These are phyloP conservation scores for Jaenimonas drosophilae DNA, from an alignment of 208 protist species.

Conservation along the genomic window DNA sequence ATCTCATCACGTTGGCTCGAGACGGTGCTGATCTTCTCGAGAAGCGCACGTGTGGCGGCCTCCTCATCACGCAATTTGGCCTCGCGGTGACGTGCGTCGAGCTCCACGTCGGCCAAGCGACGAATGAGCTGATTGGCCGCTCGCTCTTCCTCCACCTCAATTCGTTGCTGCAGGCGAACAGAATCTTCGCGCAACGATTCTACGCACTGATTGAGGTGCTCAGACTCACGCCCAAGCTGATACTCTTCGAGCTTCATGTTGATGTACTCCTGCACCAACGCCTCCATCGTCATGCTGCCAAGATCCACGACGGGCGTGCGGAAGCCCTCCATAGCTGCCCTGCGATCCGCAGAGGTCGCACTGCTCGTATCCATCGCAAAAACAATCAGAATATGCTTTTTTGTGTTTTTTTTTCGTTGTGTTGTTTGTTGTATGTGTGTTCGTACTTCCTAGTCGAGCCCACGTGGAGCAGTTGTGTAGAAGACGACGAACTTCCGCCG, in stretches of 20 bases:
- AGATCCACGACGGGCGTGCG: too few relatives aligned
- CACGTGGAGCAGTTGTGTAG: too few relatives aligned
- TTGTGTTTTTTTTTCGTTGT: too few relatives aligned
- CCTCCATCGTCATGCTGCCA: slow-evolving; percentile 54
- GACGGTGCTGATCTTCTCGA: slow-evolving; percentile 37
- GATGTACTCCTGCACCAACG: slow-evolving; percentile 49
- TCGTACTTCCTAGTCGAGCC: too few relatives aligned
- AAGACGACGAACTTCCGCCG: too few relatives aligned
- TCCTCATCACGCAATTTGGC: slow-evolving; percentile 19
- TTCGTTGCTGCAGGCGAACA: slow-evolving; percentile 45
- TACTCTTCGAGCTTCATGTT: slow-evolving; percentile 23
- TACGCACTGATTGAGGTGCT: slow-evolving; percentile 26
- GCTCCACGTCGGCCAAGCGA: slow-evolving; percentile 44
- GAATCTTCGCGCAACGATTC: slow-evolving; percentile 57
- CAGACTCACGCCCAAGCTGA: slow-evolving; percentile 25
- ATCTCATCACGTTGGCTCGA: slow-evolving; percentile 42
- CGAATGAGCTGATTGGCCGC: slow-evolving; percentile 69
- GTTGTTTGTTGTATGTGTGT: too few relatives aligned
- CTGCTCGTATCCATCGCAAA: too few relatives aligned
- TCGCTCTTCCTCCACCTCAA: slow-evolving; percentile 75
- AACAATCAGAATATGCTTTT: too few relatives aligned
- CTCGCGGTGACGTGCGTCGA: slow-evolving; percentile 35
- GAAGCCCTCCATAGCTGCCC: too few relatives aligned
- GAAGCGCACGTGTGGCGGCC: slow-evolving; percentile 8
- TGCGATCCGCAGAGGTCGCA: too few relatives aligned